Evolutionary conservation across 306 rosid genomes (phyloP).

Genomic region (Malus asiatica): DNA sequence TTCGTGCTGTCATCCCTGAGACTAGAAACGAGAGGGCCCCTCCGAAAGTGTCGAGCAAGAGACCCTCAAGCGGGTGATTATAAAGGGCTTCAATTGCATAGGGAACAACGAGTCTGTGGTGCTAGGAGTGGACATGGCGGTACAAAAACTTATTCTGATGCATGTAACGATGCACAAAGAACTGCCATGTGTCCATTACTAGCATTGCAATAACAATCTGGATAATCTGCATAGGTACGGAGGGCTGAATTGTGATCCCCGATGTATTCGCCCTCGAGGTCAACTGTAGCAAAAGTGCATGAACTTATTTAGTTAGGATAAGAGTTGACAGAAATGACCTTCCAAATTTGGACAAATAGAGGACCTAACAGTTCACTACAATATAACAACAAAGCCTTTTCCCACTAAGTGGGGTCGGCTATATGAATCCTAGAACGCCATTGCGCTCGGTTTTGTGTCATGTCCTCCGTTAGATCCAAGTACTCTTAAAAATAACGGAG

Average conservation of each 20-base stretch:
- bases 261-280: slow-evolving; percentile 39
- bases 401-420: too few species aligned
- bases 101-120: slow-evolving; percentile 72
- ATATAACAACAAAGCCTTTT: neutral
- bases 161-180: slow-evolving; percentile 85
- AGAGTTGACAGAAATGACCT: neutral
- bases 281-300: slow-evolving; percentile 35
- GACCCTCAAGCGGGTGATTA: slow-evolving; percentile 85
- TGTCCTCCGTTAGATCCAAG: too few species aligned
- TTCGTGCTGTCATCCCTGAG: slow-evolving; percentile 81
- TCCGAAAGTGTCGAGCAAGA: slow-evolving; percentile 77
- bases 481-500: too few species aligned
- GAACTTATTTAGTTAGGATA: slow-evolving; percentile 2
- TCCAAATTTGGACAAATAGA: neutral
- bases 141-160: slow-evolving; percentile 85
- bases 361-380: neutral
- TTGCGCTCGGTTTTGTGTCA: too few species aligned
- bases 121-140: slow-evolving; percentile 79
- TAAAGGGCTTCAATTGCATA: slow-evolving; percentile 90
- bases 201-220: slow-evolving; percentile 75
- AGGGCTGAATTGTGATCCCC: slow-evolving; percentile 45
- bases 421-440: too few species aligned
- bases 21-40: slow-evolving; percentile 72
- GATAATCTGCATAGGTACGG: slow-evolving; percentile 37
- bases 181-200: slow-evolving; percentile 90